Evolutionary conservation across 257 asterid genomes (phyloP).

Genomic region (Ilex aquifolium): DNA sequence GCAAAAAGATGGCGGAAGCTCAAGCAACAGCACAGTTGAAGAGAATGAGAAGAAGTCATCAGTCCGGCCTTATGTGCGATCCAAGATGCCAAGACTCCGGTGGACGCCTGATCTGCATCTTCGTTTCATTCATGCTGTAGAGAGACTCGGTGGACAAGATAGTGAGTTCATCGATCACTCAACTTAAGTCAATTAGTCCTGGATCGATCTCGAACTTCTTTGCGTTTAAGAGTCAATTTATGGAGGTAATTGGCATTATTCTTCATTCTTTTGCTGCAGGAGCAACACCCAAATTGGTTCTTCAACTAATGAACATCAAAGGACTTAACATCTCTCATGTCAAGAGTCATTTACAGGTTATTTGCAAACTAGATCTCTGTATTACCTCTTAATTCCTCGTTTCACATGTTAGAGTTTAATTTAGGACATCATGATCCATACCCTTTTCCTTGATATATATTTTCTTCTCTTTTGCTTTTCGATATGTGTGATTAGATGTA

Average conservation of each 20-base stretch:
- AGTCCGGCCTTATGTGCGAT: slow-evolving; percentile 76
- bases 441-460: background rate
- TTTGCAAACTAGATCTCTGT: background rate
- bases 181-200: background rate
- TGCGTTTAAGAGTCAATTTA: background rate
- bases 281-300: slow-evolving; percentile 83
- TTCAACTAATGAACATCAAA: slow-evolving; percentile 70
- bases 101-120: slow-evolving; percentile 90
- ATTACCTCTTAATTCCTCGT: too few species aligned
- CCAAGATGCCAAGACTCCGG: slow-evolving; percentile 80
- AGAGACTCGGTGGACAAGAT: slow-evolving; percentile 85
- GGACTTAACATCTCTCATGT: slow-evolving; percentile 89
- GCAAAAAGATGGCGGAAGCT: slow-evolving; percentile 63
- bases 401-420: too few species aligned
- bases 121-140: slow-evolving; percentile 65
- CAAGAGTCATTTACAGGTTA: slow-evolving; percentile 90
- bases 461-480: slow-evolving; percentile 2
- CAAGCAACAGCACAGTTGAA: slow-evolving; percentile 73
- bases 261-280: slow-evolving; percentile 32
- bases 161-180: slow-evolving; percentile 33
- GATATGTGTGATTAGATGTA: slow-evolving; percentile 48
- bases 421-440: too few species aligned
- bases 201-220: background rate
- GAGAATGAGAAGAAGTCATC: slow-evolving; percentile 55
- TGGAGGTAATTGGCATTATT: background rate